Evolutionary conservation across 176 grass and related monocot species (phyloP), one percentile per base, ranked within the genome.

Genomic region (Oryza brachyantha): DNA sequence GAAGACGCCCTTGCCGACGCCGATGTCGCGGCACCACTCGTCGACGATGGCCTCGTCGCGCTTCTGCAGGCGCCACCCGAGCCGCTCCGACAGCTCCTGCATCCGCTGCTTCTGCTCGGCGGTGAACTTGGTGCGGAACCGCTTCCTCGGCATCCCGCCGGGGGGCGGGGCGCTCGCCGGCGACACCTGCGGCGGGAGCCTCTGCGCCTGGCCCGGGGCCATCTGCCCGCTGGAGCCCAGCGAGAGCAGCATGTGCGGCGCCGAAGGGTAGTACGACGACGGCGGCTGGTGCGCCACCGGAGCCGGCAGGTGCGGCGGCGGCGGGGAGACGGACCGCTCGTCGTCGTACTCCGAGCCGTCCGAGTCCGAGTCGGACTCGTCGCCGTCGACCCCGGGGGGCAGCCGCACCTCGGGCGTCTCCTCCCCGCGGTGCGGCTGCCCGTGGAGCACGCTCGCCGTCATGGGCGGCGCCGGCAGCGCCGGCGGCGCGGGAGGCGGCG

Each of bases 31-130:
- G 90, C 96, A 99, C 71, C 88, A 91, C 80, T 96, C 88, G 43
- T 99, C 90, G 5, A 96, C 96, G 41, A 96, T 28, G 32, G 59
- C 88, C 76, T 93, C 96, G 41, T 96, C 96, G 84, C 86, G 82
- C 92, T 96, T 93, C 90, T 99, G 96, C 79, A 99, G 75, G 21
- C 96, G 85, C 96, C 96, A 99, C 22, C 96, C 96, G 16, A 99
- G 88, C 25, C 89, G 82, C 88, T 96, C 83, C 32, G 96, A 93
- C 27, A 99, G 86, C 86, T 91, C 92, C 84, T 93, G 96, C 96
- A 99, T 99, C 88, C 96, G 79, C 74, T 88, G 78, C 86, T 99
- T 99, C 92, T 99, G 96, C 79, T 93, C 86, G 3, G 88, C 63
- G 57, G 86, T 93, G 90, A 99, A 99, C 84, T 86, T 99, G 64